Base-by-base conservation (phyloP, 1,139 yeast genomes). In the Suhomyces terraborum region DNA sequence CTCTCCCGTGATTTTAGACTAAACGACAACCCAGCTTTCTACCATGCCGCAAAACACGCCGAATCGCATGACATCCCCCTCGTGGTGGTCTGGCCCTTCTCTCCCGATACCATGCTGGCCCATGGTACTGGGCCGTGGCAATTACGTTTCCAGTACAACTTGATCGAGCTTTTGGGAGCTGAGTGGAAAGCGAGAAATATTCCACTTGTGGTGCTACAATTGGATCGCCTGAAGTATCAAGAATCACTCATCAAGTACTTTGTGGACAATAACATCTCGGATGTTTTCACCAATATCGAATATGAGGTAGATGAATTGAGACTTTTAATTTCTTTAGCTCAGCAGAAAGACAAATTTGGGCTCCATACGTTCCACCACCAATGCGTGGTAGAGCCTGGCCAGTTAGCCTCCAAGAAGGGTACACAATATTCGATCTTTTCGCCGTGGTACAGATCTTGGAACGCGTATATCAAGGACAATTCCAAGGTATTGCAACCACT, bases 371-470 rank as follows among this genome's bases (percentile, higher is more conserved):
- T 52, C 38, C 80, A 78, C 51, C 80, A 78, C 52, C 64, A 67
- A 22, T 76, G 81, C 42, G 66, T 75, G 8, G 73, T 77, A 6
- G 57, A 58, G 16, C 83, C 82, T 0, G 73, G 75, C 1, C 51
- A 50, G 7, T 54, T 79, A 37, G 58, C 55, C 6, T 65, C 79
- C 0, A 66, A 69, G 27, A 67, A 68, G 42, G 78, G 79, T 1
- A 64, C 72, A 2, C 79, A 72, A 32, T 75, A 68, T 43, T 67
- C 76, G 2, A 77, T 77, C 4, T 79, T 77, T 51, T 69, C 80
- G 4, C 81, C 82, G 0, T 79, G 77, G 77, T 75, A 65, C 53
- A 66, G 64, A 39, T 66, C 69, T 12, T 79, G 83, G 83, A 52
- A 60, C 4, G 52, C 55, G 7, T 52, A 59, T 36, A 45, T 69